phyloP scores from a whole-genome alignment of 2,329 filamentous ascomycete genomes.

The Fusarium brevicatenulatum region DNA sequence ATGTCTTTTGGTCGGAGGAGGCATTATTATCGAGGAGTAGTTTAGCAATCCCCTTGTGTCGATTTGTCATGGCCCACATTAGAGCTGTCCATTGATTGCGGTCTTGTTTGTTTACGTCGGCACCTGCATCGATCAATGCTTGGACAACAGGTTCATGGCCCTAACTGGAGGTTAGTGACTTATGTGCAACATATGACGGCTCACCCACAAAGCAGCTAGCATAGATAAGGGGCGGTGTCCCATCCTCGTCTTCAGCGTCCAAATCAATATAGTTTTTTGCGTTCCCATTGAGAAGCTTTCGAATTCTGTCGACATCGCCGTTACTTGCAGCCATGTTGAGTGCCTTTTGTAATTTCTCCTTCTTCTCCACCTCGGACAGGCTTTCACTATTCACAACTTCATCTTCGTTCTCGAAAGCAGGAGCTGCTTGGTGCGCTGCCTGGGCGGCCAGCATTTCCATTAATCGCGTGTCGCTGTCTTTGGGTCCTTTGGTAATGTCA shows the following conservation, averaged over 20 bases:
- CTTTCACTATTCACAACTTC: slow-evolving; percentile 79
- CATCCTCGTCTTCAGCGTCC: slow-evolving; percentile 90
- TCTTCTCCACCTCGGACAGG: slow-evolving; percentile 80
- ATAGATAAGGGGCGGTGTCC: slow-evolving; percentile 95
- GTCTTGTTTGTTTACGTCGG: slow-evolving; percentile 91
- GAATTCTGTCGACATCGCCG: slow-evolving; percentile 85
- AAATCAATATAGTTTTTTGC: slow-evolving; percentile 83
- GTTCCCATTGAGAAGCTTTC: slow-evolving; percentile 77
- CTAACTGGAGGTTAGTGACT: slow-evolving; percentile 52
- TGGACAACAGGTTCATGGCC: slow-evolving; percentile 91
- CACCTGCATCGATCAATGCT: slow-evolving; percentile 84
- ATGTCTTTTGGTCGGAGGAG: slow-evolving; percentile 95
- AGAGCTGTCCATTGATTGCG: slow-evolving; percentile 96
- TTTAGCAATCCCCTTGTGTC: slow-evolving; percentile 96
- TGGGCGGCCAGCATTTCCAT: slow-evolving; percentile 97
- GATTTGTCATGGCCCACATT: slow-evolving; percentile 99
- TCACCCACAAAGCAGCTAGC: slow-evolving; percentile 90
- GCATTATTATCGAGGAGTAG: slow-evolving; percentile 90
- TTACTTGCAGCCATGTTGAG: slow-evolving; percentile 97
- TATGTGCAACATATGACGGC: neutral
- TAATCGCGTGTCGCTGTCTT: slow-evolving; percentile 85
- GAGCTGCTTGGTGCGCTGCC: slow-evolving; percentile 80
- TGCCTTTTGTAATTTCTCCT: slow-evolving; percentile 82
- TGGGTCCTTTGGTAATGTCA: slow-evolving; percentile 60
- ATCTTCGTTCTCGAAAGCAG: slow-evolving; percentile 81